These are phyloP conservation scores for Orbilia ellipsospora DNA, from an alignment of 2,329 filamentous ascomycete species.

Conservation along the genomic window DNA sequence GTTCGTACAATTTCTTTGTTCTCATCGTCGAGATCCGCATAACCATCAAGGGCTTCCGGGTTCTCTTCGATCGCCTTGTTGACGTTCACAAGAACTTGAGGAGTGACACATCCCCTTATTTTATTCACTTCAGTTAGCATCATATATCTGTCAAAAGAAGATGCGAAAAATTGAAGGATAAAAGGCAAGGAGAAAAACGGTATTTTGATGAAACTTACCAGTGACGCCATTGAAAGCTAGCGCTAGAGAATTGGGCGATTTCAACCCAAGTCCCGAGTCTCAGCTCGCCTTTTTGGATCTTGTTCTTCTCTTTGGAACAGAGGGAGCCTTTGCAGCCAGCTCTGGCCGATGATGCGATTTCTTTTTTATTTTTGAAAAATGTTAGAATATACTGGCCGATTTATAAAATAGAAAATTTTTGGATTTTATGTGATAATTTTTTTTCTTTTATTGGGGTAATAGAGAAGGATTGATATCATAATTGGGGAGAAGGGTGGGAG, in stretches of 20 bases:
- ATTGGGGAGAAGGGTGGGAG: background rate
- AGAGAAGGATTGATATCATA: conserved; percentile 33
- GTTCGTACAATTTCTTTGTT: conserved; percentile 34
- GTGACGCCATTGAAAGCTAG: conserved; percentile 48
- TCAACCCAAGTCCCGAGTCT: conserved; percentile 55
- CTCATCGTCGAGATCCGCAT: conserved; percentile 39
- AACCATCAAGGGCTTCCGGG: conserved; percentile 43
- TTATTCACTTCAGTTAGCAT: background rate
- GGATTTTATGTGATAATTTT: background rate
- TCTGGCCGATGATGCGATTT: conserved; percentile 33
- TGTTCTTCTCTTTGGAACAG: conserved; percentile 26
- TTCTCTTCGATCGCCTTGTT: conserved; percentile 35
- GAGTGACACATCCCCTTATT: conserved; percentile 53
- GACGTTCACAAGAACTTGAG: conserved; percentile 42
- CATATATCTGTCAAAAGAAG: background rate
- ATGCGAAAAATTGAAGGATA: background rate
- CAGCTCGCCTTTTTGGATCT: conserved; percentile 54
- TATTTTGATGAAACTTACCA: conserved; percentile 44
- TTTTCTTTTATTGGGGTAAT: too few species aligned
- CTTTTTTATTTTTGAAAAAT: conserved; percentile 4
- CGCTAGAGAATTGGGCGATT: conserved; percentile 4
- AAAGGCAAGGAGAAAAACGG: background rate
- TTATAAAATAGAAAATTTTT: conserved; percentile 1
- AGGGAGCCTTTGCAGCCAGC: conserved; percentile 40
- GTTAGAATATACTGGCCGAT: background rate